phyloP scores from a whole-genome alignment of 768 basidiomycete genomes.

The Udeniomyces megalosporus region DNA sequence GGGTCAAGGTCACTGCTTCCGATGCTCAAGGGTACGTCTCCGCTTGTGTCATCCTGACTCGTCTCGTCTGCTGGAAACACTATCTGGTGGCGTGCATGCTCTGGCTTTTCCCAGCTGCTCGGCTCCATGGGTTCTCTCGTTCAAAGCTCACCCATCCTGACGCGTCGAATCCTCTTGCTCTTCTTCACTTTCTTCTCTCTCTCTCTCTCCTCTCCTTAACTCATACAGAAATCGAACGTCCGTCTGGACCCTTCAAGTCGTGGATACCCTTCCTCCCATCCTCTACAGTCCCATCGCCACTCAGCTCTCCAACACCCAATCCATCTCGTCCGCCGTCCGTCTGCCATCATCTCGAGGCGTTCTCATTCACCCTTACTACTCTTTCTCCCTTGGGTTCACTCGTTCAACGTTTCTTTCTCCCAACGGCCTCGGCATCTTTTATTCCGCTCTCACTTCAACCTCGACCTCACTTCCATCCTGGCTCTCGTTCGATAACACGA shows the following conservation, averaged over 20 bases:
- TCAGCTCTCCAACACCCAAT: slow-evolving; percentile 49
- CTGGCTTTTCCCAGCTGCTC: too few species aligned
- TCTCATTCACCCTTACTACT: slow-evolving; percentile 8
- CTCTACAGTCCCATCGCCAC: slow-evolving; percentile 40
- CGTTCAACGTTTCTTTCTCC: slow-evolving; percentile 43
- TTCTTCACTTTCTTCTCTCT: too few species aligned
- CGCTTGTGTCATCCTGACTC: neutral
- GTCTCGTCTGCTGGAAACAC: too few species aligned
- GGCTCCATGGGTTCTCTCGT: too few species aligned
- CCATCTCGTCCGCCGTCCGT: slow-evolving; percentile 52
- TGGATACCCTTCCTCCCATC: slow-evolving; percentile 35
- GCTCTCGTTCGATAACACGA: slow-evolving; percentile 51
- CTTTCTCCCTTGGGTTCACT: slow-evolving; percentile 46
- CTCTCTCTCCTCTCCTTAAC: neutral
- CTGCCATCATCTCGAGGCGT: slow-evolving; percentile 32
- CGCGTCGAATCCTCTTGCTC: too few species aligned
- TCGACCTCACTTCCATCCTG: slow-evolving; percentile 59
- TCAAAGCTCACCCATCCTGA: too few species aligned
- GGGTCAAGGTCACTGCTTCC: slow-evolving; percentile 47
- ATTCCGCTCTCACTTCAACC: slow-evolving; percentile 47
- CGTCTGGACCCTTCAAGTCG: slow-evolving; percentile 24
- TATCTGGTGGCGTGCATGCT: too few species aligned
- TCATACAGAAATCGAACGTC: slow-evolving; percentile 2
- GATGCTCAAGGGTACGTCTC: slow-evolving; percentile 32
- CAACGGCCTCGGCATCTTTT: slow-evolving; percentile 37